A percentile compares a stretch with the other conserved stretches of the same genome.
Conservation (phyloP, 495 filamentous ascomycete genomes). For the Amorphotheca resinae region DNA sequence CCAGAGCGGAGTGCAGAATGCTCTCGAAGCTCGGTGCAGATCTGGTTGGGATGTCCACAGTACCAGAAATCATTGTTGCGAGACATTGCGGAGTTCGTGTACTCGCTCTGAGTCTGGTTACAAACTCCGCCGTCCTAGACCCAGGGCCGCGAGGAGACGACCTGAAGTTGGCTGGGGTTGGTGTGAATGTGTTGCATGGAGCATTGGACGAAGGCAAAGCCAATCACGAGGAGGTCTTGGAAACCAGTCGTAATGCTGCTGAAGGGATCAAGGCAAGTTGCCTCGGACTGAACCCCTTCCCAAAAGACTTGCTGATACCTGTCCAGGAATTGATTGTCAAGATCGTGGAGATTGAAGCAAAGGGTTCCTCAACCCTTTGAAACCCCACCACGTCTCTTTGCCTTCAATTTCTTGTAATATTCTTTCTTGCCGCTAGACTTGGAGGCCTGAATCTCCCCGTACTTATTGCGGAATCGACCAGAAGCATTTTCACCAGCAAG, state of each 20-base stretch:
- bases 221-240: slow-evolving; percentile 60
- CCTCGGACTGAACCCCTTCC: too few species aligned
- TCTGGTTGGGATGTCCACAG: slow-evolving; percentile 68
- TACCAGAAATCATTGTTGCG: slow-evolving; percentile 65
- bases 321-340: slow-evolving; percentile 10
- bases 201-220: slow-evolving; percentile 53
- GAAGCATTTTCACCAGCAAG: slow-evolving; percentile 49
- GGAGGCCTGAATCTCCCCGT: slow-evolving; percentile 49
- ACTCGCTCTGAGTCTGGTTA: slow-evolving; percentile 66
- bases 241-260: slow-evolving; percentile 49
- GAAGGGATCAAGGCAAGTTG: slow-evolving; percentile 47
- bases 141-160: slow-evolving; percentile 50
- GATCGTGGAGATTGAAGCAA: slow-evolving; percentile 9
- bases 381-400: slow-evolving; percentile 14
- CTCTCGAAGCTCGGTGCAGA: slow-evolving; percentile 54
- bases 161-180: slow-evolving; percentile 22
- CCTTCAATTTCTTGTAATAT: slow-evolving; percentile 54
- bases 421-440: slow-evolving; percentile 64
- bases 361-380: background rate
- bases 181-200: slow-evolving; percentile 38
- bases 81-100: slow-evolving; percentile 58
- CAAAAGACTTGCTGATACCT: background rate
- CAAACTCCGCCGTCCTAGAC: slow-evolving; percentile 57
- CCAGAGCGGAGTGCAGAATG: slow-evolving; percentile 66
- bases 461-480: slow-evolving; percentile 56